Conservation (phyloP, 1,284 basidiomycete species). For the Ustilago hordei region DNA sequence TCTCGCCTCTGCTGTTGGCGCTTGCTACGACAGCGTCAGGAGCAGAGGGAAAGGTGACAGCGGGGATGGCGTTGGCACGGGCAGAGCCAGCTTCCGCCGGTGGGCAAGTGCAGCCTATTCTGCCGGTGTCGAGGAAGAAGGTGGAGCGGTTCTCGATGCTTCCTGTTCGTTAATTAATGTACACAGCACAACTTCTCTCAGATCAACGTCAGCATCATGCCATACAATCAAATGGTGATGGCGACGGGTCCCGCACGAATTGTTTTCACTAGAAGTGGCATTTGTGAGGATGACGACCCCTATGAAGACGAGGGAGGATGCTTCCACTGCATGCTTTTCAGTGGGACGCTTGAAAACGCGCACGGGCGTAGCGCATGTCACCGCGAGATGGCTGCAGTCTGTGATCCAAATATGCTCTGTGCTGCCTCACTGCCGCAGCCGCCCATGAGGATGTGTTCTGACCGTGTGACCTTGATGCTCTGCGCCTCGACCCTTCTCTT, state of each 20-base stretch:
- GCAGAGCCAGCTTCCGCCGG: constrained; percentile 34
- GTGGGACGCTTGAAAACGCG: constrained; percentile 21
- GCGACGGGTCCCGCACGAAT: no score
- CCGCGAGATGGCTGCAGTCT: constrained; percentile 1
- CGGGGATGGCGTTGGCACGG: constrained; percentile 10
- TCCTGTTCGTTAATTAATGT: constrained; percentile 12
- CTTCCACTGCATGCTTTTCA: neutral
- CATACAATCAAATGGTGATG: no score
- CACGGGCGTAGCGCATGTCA: constrained; percentile 1
- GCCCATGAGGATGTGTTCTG: neutral
- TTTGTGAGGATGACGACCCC: no score
- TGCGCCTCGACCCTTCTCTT: neutral
- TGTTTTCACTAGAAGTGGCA: no score
- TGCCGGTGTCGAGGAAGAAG: constrained; percentile 22
- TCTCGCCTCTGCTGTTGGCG: constrained; percentile 27
- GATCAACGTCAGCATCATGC: no score
- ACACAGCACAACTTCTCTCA: no score
- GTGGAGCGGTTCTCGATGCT: constrained; percentile 30
- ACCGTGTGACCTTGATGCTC: constrained; percentile 4
- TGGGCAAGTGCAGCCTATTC: constrained; percentile 21
- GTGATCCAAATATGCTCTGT: constrained; percentile 4
- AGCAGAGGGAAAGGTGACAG: neutral
- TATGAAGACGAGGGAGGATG: neutral
- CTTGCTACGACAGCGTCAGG: constrained; percentile 22
- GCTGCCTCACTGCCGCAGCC: neutral